phyloP scores from a whole-genome alignment of 2,329 filamentous ascomycete species.

The Myrmaecium sp. region DNA sequence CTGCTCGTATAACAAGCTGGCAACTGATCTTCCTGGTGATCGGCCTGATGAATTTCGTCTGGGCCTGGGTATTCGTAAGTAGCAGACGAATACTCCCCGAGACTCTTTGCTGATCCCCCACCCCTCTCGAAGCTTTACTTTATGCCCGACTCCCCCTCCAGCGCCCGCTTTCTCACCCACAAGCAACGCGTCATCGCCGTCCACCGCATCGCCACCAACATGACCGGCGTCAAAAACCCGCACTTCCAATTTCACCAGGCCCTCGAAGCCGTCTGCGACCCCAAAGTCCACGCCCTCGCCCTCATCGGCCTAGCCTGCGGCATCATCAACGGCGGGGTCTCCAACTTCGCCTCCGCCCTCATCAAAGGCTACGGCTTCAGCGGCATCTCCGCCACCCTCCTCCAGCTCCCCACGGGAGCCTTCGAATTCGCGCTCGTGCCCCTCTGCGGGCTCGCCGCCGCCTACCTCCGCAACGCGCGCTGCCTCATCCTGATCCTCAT shows the following conservation, averaged over 20 bases:
- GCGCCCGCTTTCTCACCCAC: constrained; percentile 19
- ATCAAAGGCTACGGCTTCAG: constrained; percentile 28
- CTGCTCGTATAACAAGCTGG: constrained; percentile 13
- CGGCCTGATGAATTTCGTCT: constrained; percentile 19
- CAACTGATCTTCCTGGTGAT: constrained; percentile 22
- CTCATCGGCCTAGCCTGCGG: constrained; percentile 27
- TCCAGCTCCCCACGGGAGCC: constrained; percentile 27
- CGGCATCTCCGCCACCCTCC: constrained; percentile 23
- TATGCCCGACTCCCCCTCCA: constrained; percentile 21
- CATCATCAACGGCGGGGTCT: constrained; percentile 34
- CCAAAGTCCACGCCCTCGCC: constrained; percentile 23
- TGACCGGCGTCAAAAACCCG: constrained; percentile 26
- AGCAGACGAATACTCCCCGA: constrained; percentile 1
- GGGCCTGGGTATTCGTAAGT: constrained; percentile 14
- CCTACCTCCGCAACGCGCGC: constrained; percentile 14
- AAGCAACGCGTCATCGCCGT: constrained; percentile 23
- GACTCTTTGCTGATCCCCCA: too few relatives aligned
- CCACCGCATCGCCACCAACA: constrained; percentile 22
- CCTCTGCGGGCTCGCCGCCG: constrained; percentile 16
- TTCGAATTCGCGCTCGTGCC: constrained; percentile 26
- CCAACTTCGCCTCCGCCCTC: constrained; percentile 30
- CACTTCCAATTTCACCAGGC: constrained; percentile 20
- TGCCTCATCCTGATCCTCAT: constrained; percentile 20
- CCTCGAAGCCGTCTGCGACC: constrained; percentile 23
- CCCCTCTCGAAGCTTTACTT: too few relatives aligned